Evolutionary conservation across 768 basidiomycete species (phyloP).

Genomic region (Bullera alba): DNA sequence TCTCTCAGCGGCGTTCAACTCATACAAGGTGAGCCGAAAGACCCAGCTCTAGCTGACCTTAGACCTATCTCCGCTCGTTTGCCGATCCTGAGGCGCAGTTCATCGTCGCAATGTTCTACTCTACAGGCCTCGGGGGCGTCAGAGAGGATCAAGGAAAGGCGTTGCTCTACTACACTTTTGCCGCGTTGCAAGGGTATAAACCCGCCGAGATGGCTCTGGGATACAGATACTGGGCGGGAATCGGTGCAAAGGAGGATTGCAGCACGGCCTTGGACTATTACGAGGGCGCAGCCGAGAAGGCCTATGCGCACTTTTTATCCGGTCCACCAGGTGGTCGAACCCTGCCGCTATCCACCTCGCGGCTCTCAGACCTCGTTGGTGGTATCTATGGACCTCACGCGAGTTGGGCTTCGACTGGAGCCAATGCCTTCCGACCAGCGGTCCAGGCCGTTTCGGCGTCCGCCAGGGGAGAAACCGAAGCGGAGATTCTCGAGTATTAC

Average conservation of each 20-base stretch:
- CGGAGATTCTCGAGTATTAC: constrained; percentile 86
- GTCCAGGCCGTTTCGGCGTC: constrained; percentile 76
- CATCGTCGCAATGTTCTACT: constrained; percentile 76
- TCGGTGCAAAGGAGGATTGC: constrained; percentile 82
- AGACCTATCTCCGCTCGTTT: constrained; percentile 50
- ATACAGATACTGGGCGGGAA: constrained; percentile 92
- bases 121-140: constrained; percentile 60
- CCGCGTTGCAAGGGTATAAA: constrained; percentile 77
- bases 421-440: constrained; percentile 63
- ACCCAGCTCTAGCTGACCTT: neutral
- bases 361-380: constrained; percentile 80
- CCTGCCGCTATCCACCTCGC: constrained; percentile 69
- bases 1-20: constrained; percentile 14
- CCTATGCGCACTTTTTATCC: constrained; percentile 68
- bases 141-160: constrained; percentile 53
- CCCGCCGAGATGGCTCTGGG: constrained; percentile 88
- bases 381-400: constrained; percentile 94
- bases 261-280: constrained; percentile 80
- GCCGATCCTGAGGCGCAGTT: constrained; percentile 85
- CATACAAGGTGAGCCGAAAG: constrained; percentile 37
- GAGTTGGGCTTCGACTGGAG: constrained; percentile 81
- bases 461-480: constrained; percentile 88
- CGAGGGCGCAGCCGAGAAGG: constrained; percentile 79
- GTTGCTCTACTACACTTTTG: constrained; percentile 87
- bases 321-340: constrained; percentile 89